Evolutionary conservation across 257 asterid genomes (phyloP), one percentile per base, ranked within the genome.

Genomic region (Henckelia pumila): DNA sequence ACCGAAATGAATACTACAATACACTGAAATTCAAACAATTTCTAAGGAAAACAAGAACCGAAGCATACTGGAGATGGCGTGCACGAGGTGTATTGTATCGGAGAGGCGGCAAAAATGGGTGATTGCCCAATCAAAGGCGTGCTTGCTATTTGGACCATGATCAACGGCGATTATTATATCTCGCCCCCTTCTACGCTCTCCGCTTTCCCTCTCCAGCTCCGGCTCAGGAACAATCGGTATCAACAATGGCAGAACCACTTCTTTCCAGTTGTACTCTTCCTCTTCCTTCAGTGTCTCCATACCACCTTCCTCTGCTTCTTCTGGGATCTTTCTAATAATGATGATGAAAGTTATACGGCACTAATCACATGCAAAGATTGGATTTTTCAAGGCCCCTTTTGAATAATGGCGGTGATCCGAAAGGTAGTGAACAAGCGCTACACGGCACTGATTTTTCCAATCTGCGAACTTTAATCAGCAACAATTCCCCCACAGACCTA

Each of bases 91-190:
- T 59, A 93, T 16, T 22, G 96, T 93, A 63, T 90, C 97, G 56
- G 94, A 89, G 60, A 89, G 87, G 66, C 97, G 99, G 80, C 95
- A 90, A 59, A 90, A 83, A 73, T 93, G 97, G 16, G 89, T 79
- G 8, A 90, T 1, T 9, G 95, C 92, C 97, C 99, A 93, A 85
- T 93, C 88, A 71, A 93, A 93, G 61, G 97, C 99, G 87, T 81
- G 95, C 75, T 86, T 90, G 77, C 99, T 93, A 5, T 86, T 93
- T 14, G 95, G 95, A 4, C 95, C 95, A 47, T 93, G 97, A 84
- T 93, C 99, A 26, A 93, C 83, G 0, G 95, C 97, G 69, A 93
- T 73, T 40, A 93, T 21, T 5, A 93, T 80, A 59, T 90, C 95
- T 5, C 97, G 90, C 22, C 99, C 99, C 66, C 99, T 83, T 57